These are phyloP conservation scores for Antitrichia curtipendula DNA, from an alignment of 225 moss, liverwort and hornwort species.

Conservation along the genomic window DNA sequence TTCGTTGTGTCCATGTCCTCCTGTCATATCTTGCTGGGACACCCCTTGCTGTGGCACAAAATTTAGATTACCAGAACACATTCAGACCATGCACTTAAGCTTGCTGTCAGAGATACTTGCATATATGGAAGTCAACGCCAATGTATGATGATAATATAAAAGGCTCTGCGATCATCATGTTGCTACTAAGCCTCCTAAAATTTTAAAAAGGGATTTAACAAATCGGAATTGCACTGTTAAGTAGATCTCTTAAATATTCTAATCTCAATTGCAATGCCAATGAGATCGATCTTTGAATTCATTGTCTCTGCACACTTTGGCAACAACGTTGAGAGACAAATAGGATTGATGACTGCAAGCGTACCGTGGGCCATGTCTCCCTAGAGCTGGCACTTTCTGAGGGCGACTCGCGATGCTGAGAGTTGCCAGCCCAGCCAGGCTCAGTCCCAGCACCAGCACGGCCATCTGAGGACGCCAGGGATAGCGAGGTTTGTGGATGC, in stretches of 20 bases:
- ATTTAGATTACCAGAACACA: background rate
- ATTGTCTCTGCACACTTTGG: background rate
- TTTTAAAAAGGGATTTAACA: background rate
- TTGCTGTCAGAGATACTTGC: background rate
- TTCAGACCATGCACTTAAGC: background rate
- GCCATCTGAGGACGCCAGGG: slow-evolving; percentile 50
- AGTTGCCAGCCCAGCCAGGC: slow-evolving; percentile 27
- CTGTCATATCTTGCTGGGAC: slow-evolving; percentile 63
- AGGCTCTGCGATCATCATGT: background rate
- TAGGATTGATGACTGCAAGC: background rate
- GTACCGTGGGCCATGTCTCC: slow-evolving; percentile 61
- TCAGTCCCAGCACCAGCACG: slow-evolving; percentile 38
- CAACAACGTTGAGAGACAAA: background rate
- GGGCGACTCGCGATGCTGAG: slow-evolving; percentile 41
- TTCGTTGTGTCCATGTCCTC: slow-evolving; percentile 43
- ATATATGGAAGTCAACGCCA: background rate
- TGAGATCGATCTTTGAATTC: background rate
- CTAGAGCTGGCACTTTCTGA: slow-evolving; percentile 60
- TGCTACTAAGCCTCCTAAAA: background rate
- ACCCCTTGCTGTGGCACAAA: slow-evolving; percentile 35
- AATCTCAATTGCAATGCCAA: background rate
- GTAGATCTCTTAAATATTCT: background rate
- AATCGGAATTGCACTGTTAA: background rate
- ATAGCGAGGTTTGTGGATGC: slow-evolving; percentile 46
- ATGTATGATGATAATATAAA: background rate